Evolutionary conservation across 768 basidiomycete species (phyloP).

Genomic region (Epithele typhae): DNA sequence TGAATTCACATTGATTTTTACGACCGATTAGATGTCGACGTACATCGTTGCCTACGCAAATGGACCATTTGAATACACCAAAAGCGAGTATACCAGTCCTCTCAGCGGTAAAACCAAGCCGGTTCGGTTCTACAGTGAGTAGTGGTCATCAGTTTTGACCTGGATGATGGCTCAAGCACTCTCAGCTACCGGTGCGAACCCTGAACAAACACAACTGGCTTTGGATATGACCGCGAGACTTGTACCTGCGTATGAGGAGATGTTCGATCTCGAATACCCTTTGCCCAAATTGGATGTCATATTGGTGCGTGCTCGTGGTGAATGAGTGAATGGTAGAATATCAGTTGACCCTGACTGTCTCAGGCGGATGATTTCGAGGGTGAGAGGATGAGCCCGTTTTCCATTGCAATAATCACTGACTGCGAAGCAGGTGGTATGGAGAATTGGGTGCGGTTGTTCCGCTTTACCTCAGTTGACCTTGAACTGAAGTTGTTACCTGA

Average conservation of each 20-base stretch:
- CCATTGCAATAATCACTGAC: background rate
- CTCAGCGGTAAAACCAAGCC: slow-evolving; percentile 77
- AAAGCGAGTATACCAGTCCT: slow-evolving; percentile 73
- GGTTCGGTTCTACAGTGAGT: slow-evolving; percentile 8
- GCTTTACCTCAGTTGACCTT: too few relatives aligned
- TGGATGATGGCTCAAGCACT: background rate
- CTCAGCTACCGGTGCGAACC: slow-evolving; percentile 73
- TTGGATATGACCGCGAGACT: slow-evolving; percentile 82
- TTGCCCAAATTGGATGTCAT: slow-evolving; percentile 94
- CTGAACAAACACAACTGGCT: slow-evolving; percentile 80
- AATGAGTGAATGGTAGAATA: background rate
- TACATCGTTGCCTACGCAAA: slow-evolving; percentile 90
- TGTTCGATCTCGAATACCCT: slow-evolving; percentile 91
- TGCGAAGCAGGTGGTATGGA: slow-evolving; percentile 70
- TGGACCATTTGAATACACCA: slow-evolving; percentile 69
- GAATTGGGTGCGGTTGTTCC: slow-evolving; percentile 67
- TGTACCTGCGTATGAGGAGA: slow-evolving; percentile 85
- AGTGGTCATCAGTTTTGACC: too few relatives aligned
- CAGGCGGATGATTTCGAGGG: slow-evolving; percentile 82
- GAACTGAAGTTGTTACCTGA: too few relatives aligned
- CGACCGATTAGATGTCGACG: slow-evolving; percentile 69
- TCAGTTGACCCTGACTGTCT: slow-evolving; percentile 16
- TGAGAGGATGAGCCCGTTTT: slow-evolving; percentile 38
- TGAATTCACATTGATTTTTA: too few relatives aligned
- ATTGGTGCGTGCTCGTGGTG: slow-evolving; percentile 41